Conservation (phyloP, 1,284 basidiomycete species). For the Sanghuangporus baumii region DNA sequence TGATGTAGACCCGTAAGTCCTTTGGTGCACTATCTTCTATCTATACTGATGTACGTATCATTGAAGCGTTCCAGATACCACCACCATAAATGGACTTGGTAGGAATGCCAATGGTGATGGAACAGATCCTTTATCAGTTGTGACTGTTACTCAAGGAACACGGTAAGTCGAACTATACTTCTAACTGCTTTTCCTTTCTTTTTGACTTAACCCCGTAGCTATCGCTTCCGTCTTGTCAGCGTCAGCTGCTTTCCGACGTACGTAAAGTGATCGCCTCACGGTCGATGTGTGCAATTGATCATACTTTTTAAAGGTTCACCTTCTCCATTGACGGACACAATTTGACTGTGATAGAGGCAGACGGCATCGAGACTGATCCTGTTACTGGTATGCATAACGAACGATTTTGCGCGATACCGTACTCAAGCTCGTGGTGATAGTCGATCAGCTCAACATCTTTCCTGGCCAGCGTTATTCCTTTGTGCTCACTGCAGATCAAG, state of each 20-base stretch:
- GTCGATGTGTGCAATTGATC: not conserved
- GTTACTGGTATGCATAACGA: constrained; percentile 1
- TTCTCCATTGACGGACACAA: constrained; percentile 35
- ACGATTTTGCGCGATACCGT: not conserved
- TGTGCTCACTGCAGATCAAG: constrained; percentile 30
- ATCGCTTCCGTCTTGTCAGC: constrained; percentile 29
- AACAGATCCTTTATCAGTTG: constrained; percentile 27
- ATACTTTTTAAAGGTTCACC: constrained; percentile 10
- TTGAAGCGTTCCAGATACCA: constrained; percentile 21
- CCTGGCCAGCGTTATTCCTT: constrained; percentile 36
- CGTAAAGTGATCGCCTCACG: not conserved
- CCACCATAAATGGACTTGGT: constrained; percentile 29
- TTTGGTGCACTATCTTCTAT: too few species aligned
- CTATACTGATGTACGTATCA: not conserved
- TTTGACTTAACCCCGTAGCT: constrained; percentile 24
- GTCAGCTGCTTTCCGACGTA: constrained; percentile 20
- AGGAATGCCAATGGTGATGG: constrained; percentile 25
- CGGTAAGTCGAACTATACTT: constrained; percentile 2
- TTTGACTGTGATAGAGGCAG: constrained; percentile 33
- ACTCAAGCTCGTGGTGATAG: constrained; percentile 12
- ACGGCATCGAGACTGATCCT: constrained; percentile 29
- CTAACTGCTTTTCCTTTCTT: constrained; percentile 29
- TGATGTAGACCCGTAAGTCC: constrained; percentile 15
- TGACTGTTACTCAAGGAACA: constrained; percentile 27
- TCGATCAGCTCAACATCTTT: constrained; percentile 30